These are phyloP conservation scores for Sanguinoderma infundibulare DNA, from an alignment of 1,284 basidiomycete species.

Conservation along the genomic window DNA sequence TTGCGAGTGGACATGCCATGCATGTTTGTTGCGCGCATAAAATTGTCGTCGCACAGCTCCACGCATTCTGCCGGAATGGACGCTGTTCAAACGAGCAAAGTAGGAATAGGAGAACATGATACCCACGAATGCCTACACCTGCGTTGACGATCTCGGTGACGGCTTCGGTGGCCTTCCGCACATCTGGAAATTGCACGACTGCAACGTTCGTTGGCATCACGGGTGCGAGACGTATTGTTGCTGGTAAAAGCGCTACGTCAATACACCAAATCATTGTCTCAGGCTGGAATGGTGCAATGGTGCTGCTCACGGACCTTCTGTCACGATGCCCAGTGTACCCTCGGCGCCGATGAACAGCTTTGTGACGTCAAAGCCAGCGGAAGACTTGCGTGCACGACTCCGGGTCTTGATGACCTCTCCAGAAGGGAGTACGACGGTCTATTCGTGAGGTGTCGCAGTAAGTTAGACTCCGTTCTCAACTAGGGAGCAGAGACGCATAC, in stretches of 20 bases:
- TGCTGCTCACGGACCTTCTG: constrained; percentile 64
- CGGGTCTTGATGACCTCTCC: constrained; percentile 96
- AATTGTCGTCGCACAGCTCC: constrained; percentile 75
- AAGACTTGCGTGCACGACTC: constrained; percentile 83
- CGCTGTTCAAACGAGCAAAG: not conserved
- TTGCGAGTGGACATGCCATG: constrained; percentile 59
- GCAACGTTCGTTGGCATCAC: constrained; percentile 79
- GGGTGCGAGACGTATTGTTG: constrained; percentile 83
- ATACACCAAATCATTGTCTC: no score
- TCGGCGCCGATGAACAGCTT: constrained; percentile 95
- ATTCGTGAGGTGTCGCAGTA: not conserved
- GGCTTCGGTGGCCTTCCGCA: constrained; percentile 71
- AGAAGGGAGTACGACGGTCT: constrained; percentile 89
- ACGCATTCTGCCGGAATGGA: constrained; percentile 54
- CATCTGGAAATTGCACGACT: constrained; percentile 70
- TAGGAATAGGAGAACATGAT: no score
- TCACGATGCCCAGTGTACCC: constrained; percentile 92
- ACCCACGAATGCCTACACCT: constrained; percentile 49
- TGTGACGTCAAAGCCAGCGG: constrained; percentile 90
- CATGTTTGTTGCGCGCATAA: constrained; percentile 74
- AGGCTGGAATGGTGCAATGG: not conserved
- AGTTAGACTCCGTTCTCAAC: not conserved
- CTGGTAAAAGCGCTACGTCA: constrained; percentile 37
- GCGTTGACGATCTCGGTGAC: constrained; percentile 77
- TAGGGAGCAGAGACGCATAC: constrained; percentile 41